Evolutionary conservation across 768 basidiomycete species (phyloP), one percentile per base, ranked within the genome.

Genomic region (Tulasnella calospora): DNA sequence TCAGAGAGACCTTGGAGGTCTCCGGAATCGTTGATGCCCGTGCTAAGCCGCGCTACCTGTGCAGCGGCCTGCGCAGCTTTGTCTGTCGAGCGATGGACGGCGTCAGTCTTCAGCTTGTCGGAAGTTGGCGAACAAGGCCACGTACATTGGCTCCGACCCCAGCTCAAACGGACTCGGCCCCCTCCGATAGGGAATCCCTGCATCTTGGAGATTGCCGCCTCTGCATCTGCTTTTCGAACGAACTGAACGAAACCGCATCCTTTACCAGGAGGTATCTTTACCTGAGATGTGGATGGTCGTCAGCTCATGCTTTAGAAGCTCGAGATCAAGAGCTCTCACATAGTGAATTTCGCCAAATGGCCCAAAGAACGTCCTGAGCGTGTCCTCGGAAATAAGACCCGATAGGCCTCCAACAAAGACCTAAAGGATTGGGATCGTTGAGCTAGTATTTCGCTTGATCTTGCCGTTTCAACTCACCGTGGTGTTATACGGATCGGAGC

Each of bases 191-290:
- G 94, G 83, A 96, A 97, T 35, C 95, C 95, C 86, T 97, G 95
- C 95, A 97, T 96, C 85, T 94, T 95, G 85, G 95, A 93, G 79
- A 98, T 98, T 12, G 95, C 95, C 47, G 89, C 88, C 84, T 96
- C 95, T 15, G 96, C 96, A 84, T 98, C 96, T 13, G 89, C 90
- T 84, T 97, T 95, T 80, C 91, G 89, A 36, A 97, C 93, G 82
- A 95, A 98, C 85, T 98, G 96, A 69, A 98, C 96, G 82, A 98
- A 98, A 0, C 96, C 96, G 81, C 96, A 98, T 80, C 96, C 94
- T 82, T 97, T 97, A 73, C 94, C 95, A 67, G 94, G 92, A 15
- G 96, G 96, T n/a, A 98, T 95, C 84, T 96, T 97, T 83, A 97
- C 95, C 94, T 94, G 81, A 67, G 69, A 80, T 55, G 70, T 15